phyloP scores from a whole-genome alignment of 108 stramenopile species.

The Schizochytrium sp. region DNA sequence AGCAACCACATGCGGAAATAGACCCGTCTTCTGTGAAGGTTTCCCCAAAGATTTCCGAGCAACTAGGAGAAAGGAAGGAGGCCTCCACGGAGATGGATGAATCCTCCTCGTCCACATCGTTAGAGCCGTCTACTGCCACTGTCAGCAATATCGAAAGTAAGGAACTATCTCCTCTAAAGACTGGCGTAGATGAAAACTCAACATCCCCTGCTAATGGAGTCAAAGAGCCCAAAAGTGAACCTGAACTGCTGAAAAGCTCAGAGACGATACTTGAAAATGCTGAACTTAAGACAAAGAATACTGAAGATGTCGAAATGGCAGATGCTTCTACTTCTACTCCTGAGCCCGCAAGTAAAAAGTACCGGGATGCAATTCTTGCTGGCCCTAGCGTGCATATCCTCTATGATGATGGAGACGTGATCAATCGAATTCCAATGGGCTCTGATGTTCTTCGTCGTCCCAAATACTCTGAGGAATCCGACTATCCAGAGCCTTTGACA shows the following conservation, averaged over 20 bases:
- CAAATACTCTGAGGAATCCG: neutral
- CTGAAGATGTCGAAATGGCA: neutral
- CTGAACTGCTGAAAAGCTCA: too few species aligned
- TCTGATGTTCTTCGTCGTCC: neutral
- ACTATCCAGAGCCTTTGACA: neutral
- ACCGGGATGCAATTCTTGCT: neutral
- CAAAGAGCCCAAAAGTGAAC: too few species aligned
- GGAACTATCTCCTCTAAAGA: too few species aligned
- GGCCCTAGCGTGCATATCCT: constrained; percentile 23
- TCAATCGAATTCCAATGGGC: constrained; percentile 12
- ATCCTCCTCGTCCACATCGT: too few species aligned
- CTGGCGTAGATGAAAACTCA: too few species aligned
- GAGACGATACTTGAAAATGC: too few species aligned
- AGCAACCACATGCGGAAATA: too few species aligned
- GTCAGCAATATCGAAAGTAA: too few species aligned
- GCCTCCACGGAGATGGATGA: neutral
- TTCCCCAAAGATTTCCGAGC: too few species aligned
- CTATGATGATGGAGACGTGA: constrained; percentile 36
- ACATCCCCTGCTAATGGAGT: too few species aligned
- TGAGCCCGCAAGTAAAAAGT: constrained; percentile 2
- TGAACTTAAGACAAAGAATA: too few species aligned
- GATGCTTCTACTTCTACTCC: neutral
- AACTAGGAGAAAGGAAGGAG: neutral
- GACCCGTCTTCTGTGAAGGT: too few species aligned
- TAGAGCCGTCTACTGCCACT: neutral